Evolutionary conservation across 2,329 filamentous ascomycete genomes (phyloP), one percentile per base, ranked within the genome.

Genomic region (Microcyclospora pomicola): DNA sequence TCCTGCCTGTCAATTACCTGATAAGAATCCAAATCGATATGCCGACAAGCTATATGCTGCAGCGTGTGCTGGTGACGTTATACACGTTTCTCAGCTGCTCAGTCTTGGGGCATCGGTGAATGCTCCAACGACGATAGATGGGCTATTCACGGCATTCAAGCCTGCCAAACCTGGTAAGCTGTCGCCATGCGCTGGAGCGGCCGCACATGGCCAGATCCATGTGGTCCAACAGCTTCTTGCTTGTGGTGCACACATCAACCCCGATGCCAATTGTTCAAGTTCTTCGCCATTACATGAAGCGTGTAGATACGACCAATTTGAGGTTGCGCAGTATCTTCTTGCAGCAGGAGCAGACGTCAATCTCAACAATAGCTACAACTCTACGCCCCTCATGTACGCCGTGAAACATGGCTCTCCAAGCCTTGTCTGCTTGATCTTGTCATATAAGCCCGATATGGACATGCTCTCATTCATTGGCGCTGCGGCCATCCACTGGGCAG

Each of bases 371-470:
- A 40, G 41, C 27, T 58, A 53, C 44, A 54, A 54, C 27, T 47
- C 49, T 13, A 53, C 54, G 1, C 50, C 54, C 1, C 40, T 54
- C 15, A 58, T 58, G 55, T 56, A 56, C 48, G 54, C 55, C 9
- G 50, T 45, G 34, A 54, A 54, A 31, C 52, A 56, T 38, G 48
- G 43, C 12, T 50, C 47, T 1, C 36, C 39, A 2, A 43, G 46
- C 1, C 43, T 56, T 28, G 42, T 56, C 19, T 35, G 41, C 7
- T 44, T 56, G 2, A 32, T 56, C 6, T 46, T 58, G 2, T 41
- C 42, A 13, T 47, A 52, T 41, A 35, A 41, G 9, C 55, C 54
- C 2, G 42, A 54, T 27, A 43, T 56, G n/a, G 35, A 42, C 32
- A 43, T 43, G 19, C 27, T 41, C 9, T 50, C 49, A 6, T 55